Percentiles rank a stretch among this genome's conserved stretches.
Evolutionary conservation across 2,329 filamentous ascomycete species (phyloP).

Genomic region (Aspergillus phoenicis): DNA sequence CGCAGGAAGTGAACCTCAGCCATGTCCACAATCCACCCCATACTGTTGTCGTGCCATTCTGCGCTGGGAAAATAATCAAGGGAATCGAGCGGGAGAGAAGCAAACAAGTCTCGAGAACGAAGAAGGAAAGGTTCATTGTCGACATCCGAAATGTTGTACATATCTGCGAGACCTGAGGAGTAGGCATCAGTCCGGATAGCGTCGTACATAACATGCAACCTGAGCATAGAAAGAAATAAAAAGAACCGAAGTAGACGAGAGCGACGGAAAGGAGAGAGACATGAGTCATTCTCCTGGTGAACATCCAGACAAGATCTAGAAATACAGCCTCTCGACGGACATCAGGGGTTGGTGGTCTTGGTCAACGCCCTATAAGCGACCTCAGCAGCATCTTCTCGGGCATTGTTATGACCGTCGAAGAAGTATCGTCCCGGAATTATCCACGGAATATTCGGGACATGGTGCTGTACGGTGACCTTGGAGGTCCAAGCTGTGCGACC

Average conservation of each 20-base stretch:
- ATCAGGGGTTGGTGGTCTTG: conserved; percentile 6
- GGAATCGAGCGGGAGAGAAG: background rate
- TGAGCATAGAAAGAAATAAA: background rate
- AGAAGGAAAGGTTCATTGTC: conserved; percentile 12
- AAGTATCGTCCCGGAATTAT: conserved; percentile 76
- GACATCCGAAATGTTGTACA: conserved; percentile 28
- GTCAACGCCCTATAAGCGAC: conserved; percentile 56
- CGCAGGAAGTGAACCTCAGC: background rate
- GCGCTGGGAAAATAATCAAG: background rate
- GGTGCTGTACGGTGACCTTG: conserved; percentile 65
- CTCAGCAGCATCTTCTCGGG: conserved; percentile 88
- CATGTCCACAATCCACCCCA: conserved; percentile 1
- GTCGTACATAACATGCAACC: conserved; percentile 18
- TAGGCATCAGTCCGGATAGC: conserved; percentile 27
- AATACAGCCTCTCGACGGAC: background rate
- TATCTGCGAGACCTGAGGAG: conserved; percentile 23
- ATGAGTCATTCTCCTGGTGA: background rate
- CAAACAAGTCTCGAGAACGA: too few relatives aligned
- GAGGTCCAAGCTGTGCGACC: conserved; percentile 91
- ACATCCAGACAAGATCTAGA: conserved; percentile 3
- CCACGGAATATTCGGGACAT: background rate
- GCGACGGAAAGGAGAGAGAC: conserved; percentile 7
- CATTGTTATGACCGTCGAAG: conserved; percentile 91
- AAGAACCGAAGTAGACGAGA: conserved; percentile 10
- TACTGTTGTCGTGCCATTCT: background rate